Base-by-base conservation (phyloP, 805 yeast species). In the Yamadazyma akitaensis region DNA sequence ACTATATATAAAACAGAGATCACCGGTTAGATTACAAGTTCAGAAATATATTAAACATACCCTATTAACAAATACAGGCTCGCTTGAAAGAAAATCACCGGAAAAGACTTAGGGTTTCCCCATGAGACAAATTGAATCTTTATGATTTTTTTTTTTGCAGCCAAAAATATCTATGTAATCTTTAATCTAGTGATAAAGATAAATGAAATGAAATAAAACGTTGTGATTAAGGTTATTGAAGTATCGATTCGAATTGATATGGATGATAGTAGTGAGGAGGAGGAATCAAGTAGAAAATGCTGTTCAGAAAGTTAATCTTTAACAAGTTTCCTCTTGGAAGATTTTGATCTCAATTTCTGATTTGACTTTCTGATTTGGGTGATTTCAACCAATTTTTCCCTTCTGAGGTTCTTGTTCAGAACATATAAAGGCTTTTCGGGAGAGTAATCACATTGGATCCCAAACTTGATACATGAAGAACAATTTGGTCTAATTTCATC, bases 361-460 rank as follows among this genome's bases (percentile, higher is more conserved):
- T 56, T 53, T 14, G 43, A 47, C 42, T 62, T 65, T 33, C 72
- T 58, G 31, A 61, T 55, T 31, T 53, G 49, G 17, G 70, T 57
- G 35, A 70, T 63, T 33, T 61, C 59, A 21, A 61, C 47, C 39
- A 72, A 59, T 51, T 72, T 72, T 42, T 64, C 63, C 44, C 60
- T 61, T 31, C 73, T 55, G 43, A 65, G 58, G 40, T 52, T 53
- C 45, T 59, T 68, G 44, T 72, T 67, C 37, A 57, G 57, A 3
- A 72, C 74, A 49, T 72, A 72, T 18, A 50, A 62, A 1, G 77
- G 77, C 41, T 70, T 68, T 6, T 60, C 64, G 2, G 59, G 49
- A 9, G 68, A 64, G 49, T 68, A 72, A 53, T 72, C 77, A 54
- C 77, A 72, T 18, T 55, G 58, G 28, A 72, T 63, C n/a, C 74